phyloP scores from a whole-genome alignment of 441 rosid species.

The Biscutella laevigata region DNA sequence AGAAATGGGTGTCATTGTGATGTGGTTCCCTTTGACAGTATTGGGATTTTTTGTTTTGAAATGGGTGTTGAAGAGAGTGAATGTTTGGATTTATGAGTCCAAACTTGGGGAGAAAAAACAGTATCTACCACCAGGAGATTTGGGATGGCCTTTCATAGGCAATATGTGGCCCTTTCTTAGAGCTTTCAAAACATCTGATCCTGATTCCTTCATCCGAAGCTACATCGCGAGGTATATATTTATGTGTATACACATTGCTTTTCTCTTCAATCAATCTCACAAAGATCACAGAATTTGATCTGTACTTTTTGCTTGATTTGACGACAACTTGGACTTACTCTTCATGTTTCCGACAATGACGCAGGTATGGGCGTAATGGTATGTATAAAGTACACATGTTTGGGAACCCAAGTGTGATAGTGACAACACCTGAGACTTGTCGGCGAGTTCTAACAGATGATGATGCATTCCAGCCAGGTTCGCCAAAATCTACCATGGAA shows the following conservation, averaged over 20 bases:
- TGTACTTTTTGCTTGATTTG: not conserved
- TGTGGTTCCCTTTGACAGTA: slow-evolving; percentile 6
- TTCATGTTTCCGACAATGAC: not conserved
- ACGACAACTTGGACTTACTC: not conserved
- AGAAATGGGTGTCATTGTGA: not conserved
- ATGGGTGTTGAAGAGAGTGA: slow-evolving; percentile 32
- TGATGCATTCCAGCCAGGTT: slow-evolving; percentile 67
- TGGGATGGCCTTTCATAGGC: slow-evolving; percentile 51
- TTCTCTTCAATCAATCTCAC: not conserved
- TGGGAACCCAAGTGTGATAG: slow-evolving; percentile 69
- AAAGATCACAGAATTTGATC: not conserved
- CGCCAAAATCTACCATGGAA: slow-evolving; percentile 61
- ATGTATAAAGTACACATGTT: slow-evolving; percentile 78
- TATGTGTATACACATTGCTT: too few relatives aligned
- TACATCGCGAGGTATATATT: slow-evolving; percentile 27
- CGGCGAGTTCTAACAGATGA: slow-evolving; percentile 55
- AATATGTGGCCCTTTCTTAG: slow-evolving; percentile 43
- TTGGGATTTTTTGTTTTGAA: slow-evolving; percentile 18
- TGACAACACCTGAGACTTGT: slow-evolving; percentile 60
- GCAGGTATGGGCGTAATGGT: slow-evolving; percentile 65
- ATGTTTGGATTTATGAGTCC: slow-evolving; percentile 35
- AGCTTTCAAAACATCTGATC: slow-evolving; percentile 39
- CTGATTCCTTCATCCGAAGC: slow-evolving; percentile 33
- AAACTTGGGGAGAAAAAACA: slow-evolving; percentile 29
- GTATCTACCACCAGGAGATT: slow-evolving; percentile 43